Base-by-base conservation (phyloP, 495 filamentous ascomycete species). In the Amniculicola lignicola region DNA sequence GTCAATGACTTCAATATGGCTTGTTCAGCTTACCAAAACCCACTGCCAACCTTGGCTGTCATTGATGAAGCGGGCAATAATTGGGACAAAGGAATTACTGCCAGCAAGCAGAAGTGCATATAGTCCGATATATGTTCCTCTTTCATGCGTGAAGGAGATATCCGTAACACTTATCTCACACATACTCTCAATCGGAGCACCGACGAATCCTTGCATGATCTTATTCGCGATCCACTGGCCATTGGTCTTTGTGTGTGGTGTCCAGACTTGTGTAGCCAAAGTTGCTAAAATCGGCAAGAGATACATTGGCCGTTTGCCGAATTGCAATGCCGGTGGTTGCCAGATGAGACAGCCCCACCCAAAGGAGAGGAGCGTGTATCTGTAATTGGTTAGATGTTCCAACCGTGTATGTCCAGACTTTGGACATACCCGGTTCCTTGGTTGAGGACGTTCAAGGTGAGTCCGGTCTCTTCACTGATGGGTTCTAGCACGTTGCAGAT, bases 21-120 rank as follows among this genome's bases (percentile, higher is more conserved):
- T 19, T 14, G 24, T 19, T 28, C 3, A 24, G 7, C 9, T 52
- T 49, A 63, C 60, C 49, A 83, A 77, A 1, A 83, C 81, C 82
- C 82, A 85, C 62, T 70, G 50, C 74, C 80, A 83, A 25, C 82
- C 80, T 48, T 81, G 74, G 12, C 82, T 80, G 54, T 84, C 75
- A 15, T 79, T 78, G 60, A 87, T 86, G 67, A 87, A 87, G 1
- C 83, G 83, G 44, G 78, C 79, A 54, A 87, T 78, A 1, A 87
- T 68, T 1, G 82, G 82, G 4, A 82, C 83, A 51, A 86, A 76
- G 64, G 78, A 86, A 59, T 82, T 86, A 55, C 80, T 82, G 4
- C 83, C 82, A 2, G 75, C 77, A 18, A 87, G 70, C 45, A 77
- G 77, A 49, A 83, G 78, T 1, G 76, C 82, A 59, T 87, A 87